Base-by-base conservation (phyloP, 345 rosid genomes). In the Gynandropsis gynandra region DNA sequence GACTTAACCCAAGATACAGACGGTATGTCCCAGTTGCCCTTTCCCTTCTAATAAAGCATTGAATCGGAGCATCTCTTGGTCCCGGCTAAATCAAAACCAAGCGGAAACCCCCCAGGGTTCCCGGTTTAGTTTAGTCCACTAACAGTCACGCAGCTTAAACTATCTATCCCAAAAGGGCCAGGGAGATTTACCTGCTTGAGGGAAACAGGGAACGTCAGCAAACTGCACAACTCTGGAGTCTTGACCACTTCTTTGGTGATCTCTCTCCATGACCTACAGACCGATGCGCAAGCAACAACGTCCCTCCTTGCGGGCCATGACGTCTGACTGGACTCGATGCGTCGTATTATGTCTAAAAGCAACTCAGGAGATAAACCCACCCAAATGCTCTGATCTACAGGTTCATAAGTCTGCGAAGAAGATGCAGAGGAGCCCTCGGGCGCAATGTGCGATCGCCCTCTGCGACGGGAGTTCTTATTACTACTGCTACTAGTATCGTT, bases 291-390 rank as follows among this genome's bases (percentile, higher is more conserved):
- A 64, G 87, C 83, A 47, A 90, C 83, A 12, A 84, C 85, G 51
- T 83, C 87, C 58, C 85, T 78, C 62, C 96, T 68, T 15, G 68
- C 82, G 0, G 98, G 98, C 98, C 98, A 84, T 4, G 74, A 52
- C 12, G 61, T 72, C 54, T 73, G 74, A 12, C 59, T 66, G 31
- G 64, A 64, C 72, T 87, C 98, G 1, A 90, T 70, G 2, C 83
- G 57, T 32, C 69, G 66, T 48, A 90, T 79, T 45, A 90, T 78
- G 49, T 84, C 82, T 40, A 67, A 71, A 37, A 87, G 89, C 56
- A 90, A 74, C 66, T 90, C 98, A 0, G 92, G 80, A n/a, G 96
- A 95, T 70, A 90, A 62, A 65, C 76, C 78, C 10, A 78, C 92
- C 98, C 98, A 90, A 39, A 51, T 69, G 45, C 85, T 67, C 62